Percentiles rank a stretch among this genome's conserved stretches.
Conservation (phyloP, 495 filamentous ascomycete genomes). For the Penicillium salamii region DNA sequence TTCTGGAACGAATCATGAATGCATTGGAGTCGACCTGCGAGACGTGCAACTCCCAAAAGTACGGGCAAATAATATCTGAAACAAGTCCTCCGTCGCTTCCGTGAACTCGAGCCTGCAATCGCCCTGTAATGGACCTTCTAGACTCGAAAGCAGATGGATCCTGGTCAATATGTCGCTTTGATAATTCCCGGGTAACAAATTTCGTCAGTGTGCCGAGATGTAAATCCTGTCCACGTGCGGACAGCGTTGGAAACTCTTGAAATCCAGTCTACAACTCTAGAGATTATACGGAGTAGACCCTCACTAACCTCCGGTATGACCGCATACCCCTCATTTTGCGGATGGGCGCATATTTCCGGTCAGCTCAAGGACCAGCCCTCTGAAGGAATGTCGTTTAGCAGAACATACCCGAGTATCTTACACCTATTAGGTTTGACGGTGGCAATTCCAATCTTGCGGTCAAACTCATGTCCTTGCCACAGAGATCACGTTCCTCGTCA, state of each 20-base stretch:
- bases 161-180: not conserved
- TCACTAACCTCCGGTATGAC: not conserved
- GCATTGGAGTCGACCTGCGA: not conserved
- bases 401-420: not conserved
- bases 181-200: not conserved
- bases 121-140: slow-evolving; percentile 1
- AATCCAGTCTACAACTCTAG: not conserved
- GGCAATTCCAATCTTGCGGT: slow-evolving; percentile 24
- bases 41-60: not conserved
- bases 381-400: not conserved
- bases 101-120: not conserved
- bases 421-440: not conserved
- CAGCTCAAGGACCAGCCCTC: not conserved
- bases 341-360: not conserved
- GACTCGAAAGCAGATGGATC: not conserved
- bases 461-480: slow-evolving; percentile 20
- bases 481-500: not conserved
- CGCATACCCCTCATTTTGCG: not conserved
- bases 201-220: no score
- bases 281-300: no score
- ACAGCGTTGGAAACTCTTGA: not conserved
- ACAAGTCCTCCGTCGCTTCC: not conserved
- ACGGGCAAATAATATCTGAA: slow-evolving; percentile 4
- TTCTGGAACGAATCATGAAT: not conserved
- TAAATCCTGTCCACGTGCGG: slow-evolving; percentile 2